phyloP scores from a whole-genome alignment of 768 basidiomycete genomes.

The Macrolepiota fuliginosa region DNA sequence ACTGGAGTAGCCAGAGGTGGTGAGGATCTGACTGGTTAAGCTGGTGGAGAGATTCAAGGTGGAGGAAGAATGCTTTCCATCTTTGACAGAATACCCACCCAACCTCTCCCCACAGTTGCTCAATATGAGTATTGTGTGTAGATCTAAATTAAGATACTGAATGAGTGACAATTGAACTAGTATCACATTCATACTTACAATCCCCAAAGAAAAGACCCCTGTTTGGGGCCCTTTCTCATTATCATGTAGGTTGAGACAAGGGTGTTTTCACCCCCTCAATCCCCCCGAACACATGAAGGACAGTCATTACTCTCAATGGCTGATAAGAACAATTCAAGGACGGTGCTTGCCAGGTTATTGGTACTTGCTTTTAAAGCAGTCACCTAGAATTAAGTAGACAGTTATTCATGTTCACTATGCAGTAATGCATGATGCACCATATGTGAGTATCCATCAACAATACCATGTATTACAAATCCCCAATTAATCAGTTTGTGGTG shows the following conservation, averaged over 20 bases:
- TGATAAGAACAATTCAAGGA: not conserved
- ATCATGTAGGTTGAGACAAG: not conserved
- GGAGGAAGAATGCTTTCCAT: not conserved
- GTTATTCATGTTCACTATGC: not conserved
- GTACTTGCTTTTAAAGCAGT: not conserved
- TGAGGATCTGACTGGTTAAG: not conserved
- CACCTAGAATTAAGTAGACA: not conserved
- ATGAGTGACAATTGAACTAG: not conserved
- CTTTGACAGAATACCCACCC: not conserved
- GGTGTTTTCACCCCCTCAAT: not conserved
- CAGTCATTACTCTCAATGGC: not conserved
- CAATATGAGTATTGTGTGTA: not conserved
- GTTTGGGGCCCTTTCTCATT: not conserved
- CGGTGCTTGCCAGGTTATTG: not conserved
- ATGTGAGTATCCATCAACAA: conserved; percentile 22
- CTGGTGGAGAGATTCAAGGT: not conserved
- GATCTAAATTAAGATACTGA: not conserved
- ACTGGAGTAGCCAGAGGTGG: not conserved
- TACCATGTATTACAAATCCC: conserved; percentile 26
- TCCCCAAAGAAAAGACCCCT: not conserved
- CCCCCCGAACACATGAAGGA: not conserved
- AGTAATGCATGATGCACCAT: conserved; percentile 15
- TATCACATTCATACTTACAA: not conserved
- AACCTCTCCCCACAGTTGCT: not conserved
- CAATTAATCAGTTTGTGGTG: conserved; percentile 32